Percentiles rank a stretch among this genome's conserved stretches.
Evolutionary conservation across 139 green algal genomes (phyloP).

Genomic region (Asterochloris erici): DNA sequence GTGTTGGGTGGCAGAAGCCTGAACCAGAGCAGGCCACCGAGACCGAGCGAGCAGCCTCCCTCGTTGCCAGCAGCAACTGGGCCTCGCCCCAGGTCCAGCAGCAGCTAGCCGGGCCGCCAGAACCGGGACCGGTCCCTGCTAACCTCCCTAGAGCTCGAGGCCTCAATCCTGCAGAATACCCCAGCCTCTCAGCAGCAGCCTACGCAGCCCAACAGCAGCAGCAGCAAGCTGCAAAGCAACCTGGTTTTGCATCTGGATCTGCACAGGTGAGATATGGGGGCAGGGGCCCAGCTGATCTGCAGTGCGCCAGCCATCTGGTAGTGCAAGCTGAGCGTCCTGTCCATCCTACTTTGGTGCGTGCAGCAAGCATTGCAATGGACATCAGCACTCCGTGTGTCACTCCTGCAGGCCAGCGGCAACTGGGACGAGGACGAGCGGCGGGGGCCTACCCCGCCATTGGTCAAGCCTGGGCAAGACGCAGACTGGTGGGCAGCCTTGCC

Average conservation of each 20-base stretch:
- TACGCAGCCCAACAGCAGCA: slow-evolving; percentile 12
- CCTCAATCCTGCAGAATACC: slow-evolving; percentile 72
- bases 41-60: slow-evolving; percentile 14
- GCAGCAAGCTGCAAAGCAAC: slow-evolving; percentile 3
- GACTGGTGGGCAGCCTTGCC: slow-evolving; percentile 5
- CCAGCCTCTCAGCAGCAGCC: slow-evolving; percentile 55
- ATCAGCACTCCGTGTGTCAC: no score
- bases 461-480: background rate
- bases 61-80: slow-evolving; percentile 57
- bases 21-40: slow-evolving; percentile 32
- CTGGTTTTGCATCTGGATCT: background rate
- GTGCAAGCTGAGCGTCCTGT: no score
- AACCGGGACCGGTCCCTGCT: no score
- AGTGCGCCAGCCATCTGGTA: no score
- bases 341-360: no score
- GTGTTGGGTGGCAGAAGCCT: slow-evolving; percentile 49
- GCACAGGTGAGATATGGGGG: background rate
- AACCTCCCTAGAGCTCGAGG: slow-evolving; percentile 27
- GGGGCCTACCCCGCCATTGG: background rate
- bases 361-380: no score
- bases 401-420: slow-evolving; percentile 5
- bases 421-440: slow-evolving; percentile 46
- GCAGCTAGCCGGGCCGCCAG: background rate
- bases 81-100: slow-evolving; percentile 30
- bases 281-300: no score